phyloP scores from a whole-genome alignment of 371 early-diverging fungal species.

The Neoconidiobolus thromboides region DNA sequence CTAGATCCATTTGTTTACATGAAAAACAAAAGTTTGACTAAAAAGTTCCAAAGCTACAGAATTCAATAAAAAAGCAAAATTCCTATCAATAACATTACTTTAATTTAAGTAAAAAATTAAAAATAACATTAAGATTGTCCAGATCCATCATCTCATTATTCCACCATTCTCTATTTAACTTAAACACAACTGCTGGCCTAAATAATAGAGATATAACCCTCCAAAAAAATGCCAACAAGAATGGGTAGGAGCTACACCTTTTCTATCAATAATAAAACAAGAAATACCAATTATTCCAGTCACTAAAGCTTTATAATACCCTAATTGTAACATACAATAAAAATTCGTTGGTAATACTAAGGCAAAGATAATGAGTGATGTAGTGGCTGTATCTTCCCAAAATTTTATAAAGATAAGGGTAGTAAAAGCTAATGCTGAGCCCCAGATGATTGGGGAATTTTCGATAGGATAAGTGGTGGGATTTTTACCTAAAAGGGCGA shows the following conservation, averaged over 20 bases:
- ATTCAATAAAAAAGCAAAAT: no score
- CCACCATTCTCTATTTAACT: no score
- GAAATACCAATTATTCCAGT: background rate
- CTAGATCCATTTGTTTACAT: no score
- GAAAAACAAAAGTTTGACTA: no score
- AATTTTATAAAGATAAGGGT: background rate
- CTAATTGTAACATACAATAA: background rate
- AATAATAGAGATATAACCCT: conserved; percentile 5
- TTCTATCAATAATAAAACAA: conserved; percentile 5
- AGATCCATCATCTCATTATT: no score
- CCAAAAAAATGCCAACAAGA: conserved; percentile 8
- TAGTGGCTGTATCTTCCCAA: conserved; percentile 7
- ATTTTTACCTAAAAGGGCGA: background rate
- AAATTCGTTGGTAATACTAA: background rate
- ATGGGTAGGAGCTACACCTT: conserved; percentile 2
- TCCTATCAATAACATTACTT: no score
- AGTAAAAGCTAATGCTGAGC: background rate
- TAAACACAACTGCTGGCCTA: background rate
- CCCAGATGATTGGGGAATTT: background rate
- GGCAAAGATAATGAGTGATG: background rate
- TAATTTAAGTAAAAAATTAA: no score
- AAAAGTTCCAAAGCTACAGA: no score
- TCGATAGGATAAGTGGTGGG: background rate
- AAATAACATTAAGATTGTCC: no score
- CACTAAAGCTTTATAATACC: background rate